Conservation (phyloP, 2,329 filamentous ascomycete species). For the Sodiomyces alkalinus region DNA sequence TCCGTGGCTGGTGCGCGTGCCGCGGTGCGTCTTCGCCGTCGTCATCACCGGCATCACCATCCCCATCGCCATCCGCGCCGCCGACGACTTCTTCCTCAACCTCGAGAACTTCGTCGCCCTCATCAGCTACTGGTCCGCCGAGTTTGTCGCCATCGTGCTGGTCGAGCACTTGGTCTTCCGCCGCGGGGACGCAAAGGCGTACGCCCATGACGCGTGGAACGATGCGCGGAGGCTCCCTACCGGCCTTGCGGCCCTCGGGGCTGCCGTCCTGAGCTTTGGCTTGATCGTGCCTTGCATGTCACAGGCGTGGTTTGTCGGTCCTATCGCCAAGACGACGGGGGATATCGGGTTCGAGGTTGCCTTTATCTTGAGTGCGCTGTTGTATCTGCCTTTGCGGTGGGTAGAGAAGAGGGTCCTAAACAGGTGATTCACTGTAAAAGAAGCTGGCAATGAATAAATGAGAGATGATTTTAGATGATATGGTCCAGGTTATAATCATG, state of each 20-base stretch:
- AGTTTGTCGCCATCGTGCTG: conserved; percentile 34
- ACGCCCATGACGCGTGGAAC: conserved; percentile 32
- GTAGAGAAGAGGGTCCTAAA: conserved; percentile 21
- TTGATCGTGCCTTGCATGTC: conserved; percentile 44
- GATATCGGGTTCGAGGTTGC: conserved; percentile 54
- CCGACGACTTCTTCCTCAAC: conserved; percentile 39
- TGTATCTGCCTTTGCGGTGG: conserved; percentile 31
- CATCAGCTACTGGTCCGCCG: conserved; percentile 43
- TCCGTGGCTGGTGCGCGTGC: conserved; percentile 38
- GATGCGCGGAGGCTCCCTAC: conserved; percentile 26
- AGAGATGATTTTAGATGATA: no score
- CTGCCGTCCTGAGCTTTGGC: conserved; percentile 28
- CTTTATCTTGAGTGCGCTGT: conserved; percentile 31
- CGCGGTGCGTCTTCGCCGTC: conserved; percentile 41
- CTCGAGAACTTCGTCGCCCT: conserved; percentile 41
- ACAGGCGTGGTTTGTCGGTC: conserved; percentile 45
- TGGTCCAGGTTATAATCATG: no score
- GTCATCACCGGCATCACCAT: conserved; percentile 44
- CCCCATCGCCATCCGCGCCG: conserved; percentile 39
- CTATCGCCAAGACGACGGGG: conserved; percentile 42
- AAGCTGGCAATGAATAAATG: no score
- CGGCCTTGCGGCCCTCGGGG: conserved; percentile 29
- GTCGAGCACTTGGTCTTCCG: conserved; percentile 34
- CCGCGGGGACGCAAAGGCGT: conserved; percentile 24
- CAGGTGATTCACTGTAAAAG: background rate